phyloP scores from a whole-genome alignment of 1,139 yeast species.

The Pichia sp. region DNA sequence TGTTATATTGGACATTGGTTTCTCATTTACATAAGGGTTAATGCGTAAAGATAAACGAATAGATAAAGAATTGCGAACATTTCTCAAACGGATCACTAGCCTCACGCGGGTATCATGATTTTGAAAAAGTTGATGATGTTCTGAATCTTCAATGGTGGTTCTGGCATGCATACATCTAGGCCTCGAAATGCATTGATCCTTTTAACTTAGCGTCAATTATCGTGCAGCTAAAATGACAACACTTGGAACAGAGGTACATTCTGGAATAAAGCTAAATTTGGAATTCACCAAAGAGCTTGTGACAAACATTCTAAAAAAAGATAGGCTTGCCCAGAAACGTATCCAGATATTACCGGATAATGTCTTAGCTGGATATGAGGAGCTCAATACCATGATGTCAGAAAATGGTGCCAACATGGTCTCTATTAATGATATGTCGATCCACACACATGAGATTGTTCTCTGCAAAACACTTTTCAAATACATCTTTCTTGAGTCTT shows the following conservation, averaged over 20 bases:
- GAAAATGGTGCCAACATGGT: neutral
- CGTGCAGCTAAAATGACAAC: neutral
- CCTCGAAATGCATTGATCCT: no score
- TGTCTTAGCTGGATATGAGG: slow-evolving; percentile 1
- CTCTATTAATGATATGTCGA: neutral
- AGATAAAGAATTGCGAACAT: no score
- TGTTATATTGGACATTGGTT: slow-evolving; percentile 1
- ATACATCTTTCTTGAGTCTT: slow-evolving; percentile 23
- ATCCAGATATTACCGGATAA: slow-evolving; percentile 15
- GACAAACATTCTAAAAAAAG: neutral
- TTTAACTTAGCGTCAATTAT: no score
- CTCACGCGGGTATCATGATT: neutral
- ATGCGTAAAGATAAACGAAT: no score
- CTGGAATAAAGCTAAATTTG: neutral
- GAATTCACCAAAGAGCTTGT: neutral
- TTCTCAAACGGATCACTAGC: no score
- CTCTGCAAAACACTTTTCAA: slow-evolving; percentile 15
- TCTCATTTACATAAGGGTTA: no score
- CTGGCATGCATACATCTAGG: no score
- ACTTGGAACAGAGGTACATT: neutral
- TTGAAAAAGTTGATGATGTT: slow-evolving; percentile 3
- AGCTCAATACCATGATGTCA: neutral
- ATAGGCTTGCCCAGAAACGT: neutral
- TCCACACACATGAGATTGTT: neutral
- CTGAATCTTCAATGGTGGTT: no score